Evolutionary conservation across 1,284 basidiomycete species (phyloP).

Genomic region (Papiliotrema nemorosa): DNA sequence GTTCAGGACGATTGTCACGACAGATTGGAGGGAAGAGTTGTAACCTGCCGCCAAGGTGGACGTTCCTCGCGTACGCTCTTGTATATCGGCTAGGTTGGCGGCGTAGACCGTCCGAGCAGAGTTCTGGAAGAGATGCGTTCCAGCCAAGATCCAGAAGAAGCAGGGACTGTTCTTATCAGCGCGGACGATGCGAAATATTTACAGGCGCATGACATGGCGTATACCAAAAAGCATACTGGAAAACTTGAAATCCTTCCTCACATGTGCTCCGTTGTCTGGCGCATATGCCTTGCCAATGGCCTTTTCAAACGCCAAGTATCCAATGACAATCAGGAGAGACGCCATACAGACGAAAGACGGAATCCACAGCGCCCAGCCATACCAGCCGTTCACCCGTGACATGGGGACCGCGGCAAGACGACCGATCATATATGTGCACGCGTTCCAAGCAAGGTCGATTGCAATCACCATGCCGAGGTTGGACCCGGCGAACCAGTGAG

Average conservation of each 20-base stretch:
- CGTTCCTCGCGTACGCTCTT: conserved; percentile 46
- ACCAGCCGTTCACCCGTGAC: conserved; percentile 41
- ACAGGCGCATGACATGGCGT: conserved; percentile 17
- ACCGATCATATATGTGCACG: conserved; percentile 32
- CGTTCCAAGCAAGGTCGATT: conserved; percentile 39
- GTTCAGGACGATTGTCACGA: conserved; percentile 52
- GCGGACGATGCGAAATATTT: conserved; percentile 1
- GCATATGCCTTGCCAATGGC: conserved; percentile 37
- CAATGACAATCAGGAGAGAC: conserved; percentile 32
- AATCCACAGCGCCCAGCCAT: conserved; percentile 49
- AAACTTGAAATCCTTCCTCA: not conserved
- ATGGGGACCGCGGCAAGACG: conserved; percentile 44
- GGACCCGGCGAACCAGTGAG: conserved; percentile 40
- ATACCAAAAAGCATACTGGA: conserved; percentile 6
- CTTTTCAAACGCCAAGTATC: conserved; percentile 44
- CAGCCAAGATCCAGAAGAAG: conserved; percentile 41
- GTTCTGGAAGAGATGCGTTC: conserved; percentile 41
- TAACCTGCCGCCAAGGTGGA: conserved; percentile 49
- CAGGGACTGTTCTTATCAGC: conserved; percentile 18
- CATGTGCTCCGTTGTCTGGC: conserved; percentile 27
- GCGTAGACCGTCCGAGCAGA: conserved; percentile 47
- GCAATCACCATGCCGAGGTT: conserved; percentile 32
- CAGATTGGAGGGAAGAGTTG: conserved; percentile 45
- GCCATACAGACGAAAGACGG: conserved; percentile 36
- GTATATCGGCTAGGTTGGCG: conserved; percentile 50